Base-by-base conservation (phyloP, 1,284 basidiomycete species). In the Sutorius eximius region DNA sequence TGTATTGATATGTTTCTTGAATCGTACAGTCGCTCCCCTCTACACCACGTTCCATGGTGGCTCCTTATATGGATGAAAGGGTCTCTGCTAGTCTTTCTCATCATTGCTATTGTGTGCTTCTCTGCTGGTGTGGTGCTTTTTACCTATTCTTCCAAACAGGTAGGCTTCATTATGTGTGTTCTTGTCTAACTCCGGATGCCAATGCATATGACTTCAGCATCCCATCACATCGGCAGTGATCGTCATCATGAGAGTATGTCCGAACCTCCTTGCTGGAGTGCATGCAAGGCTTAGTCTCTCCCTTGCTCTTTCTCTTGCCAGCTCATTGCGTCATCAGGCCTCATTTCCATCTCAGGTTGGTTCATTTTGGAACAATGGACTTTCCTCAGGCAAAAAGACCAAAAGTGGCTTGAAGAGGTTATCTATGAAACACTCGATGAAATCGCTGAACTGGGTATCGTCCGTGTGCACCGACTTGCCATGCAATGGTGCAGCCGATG, bases 331-430 rank as follows among this genome's bases (percentile, higher is more conserved):
- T 88, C 85, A 27, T 86, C 87, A 57, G 88, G 88, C 46, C 79
- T 91, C n/a, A 75, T 80, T n/a, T 87, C 86, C 11, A 88, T 91
- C 18, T 89, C 86, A 0, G 74, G 81, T 1, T 91, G 88, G 89
- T 89, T 91, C 66, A 79, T 82, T 3, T 83, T 83, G 8, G 89
- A 91, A 64, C 81, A 87, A 9, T 87, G 82, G 80, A 79, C 82
- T 29, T 91, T 85, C 69, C 73, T 78, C 32, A 77, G 76, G 4
- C 85, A 89, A 65, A 79, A 81, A 47, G 89, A 88, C 10, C 78
- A 81, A 58, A 87, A 86, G 65, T 90, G 88, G 87, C 81, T 91
- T 3, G 80, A 77, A 52, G 87, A 89, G 62, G 80, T 85, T 5
- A 73, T 90, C 32, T 68, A 72, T 32, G 84, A 87, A 54, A 62